phyloP scores from a whole-genome alignment of 1,284 basidiomycete species.

The Abortiporus biennis region DNA sequence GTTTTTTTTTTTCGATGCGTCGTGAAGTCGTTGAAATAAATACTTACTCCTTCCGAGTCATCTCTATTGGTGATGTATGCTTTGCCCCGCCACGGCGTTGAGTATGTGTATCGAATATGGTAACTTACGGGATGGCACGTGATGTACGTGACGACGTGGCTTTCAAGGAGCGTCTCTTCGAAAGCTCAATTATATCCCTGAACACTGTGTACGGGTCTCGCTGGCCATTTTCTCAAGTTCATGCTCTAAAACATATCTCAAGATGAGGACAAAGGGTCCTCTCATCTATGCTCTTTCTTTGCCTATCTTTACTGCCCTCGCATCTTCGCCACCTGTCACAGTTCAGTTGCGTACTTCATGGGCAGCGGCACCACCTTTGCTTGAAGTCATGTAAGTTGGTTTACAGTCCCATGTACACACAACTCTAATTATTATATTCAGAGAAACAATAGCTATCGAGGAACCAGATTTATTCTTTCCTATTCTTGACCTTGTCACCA shows the following conservation, averaged over 20 bases:
- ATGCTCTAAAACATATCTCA: not conserved
- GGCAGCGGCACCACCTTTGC: constrained; percentile 65
- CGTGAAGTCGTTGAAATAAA: no score
- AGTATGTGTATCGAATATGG: no score
- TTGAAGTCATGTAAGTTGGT: constrained; percentile 77
- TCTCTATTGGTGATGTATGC: no score
- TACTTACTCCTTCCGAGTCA: no score
- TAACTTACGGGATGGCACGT: no score
- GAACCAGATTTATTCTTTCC: constrained; percentile 65
- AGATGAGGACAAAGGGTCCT: not conserved
- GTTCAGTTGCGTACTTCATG: constrained; percentile 80
- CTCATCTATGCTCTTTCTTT: not conserved
- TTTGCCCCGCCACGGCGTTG: no score
- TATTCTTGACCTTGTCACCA: constrained; percentile 56
- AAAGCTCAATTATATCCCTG: no score
- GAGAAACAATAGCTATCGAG: constrained; percentile 60
- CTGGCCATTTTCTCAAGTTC: not conserved
- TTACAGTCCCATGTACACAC: constrained; percentile 1
- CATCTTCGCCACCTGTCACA: constrained; percentile 56
- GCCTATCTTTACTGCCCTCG: not conserved
- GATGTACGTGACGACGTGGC: no score
- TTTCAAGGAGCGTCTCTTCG: no score
- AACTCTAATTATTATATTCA: constrained; percentile 22
- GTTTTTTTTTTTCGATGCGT: no score
- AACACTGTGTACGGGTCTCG: no score